Percentiles rank a stretch among this genome's conserved stretches.
Conservation (phyloP, 1,284 basidiomycete genomes). For the Ceratorhiza oryzae-sativae region DNA sequence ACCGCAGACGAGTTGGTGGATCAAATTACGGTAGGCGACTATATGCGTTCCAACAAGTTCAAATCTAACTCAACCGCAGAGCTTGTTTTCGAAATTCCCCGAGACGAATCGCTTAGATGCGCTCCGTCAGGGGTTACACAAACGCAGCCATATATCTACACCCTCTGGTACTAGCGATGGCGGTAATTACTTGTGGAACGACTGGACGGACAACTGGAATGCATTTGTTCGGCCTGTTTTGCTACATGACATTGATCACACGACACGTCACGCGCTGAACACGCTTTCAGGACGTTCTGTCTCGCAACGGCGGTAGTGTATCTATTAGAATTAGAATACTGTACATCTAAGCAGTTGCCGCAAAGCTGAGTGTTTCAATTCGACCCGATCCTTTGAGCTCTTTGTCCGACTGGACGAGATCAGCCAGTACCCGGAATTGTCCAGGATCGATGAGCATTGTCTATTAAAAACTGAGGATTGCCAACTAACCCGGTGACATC, state of each 20-base stretch:
- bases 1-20: slow-evolving; percentile 71
- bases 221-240: slow-evolving; percentile 25
- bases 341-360: slow-evolving; percentile 59
- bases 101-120: slow-evolving; percentile 57
- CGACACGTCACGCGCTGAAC: slow-evolving; percentile 6
- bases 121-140: slow-evolving; percentile 52
- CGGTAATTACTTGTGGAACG: slow-evolving; percentile 10
- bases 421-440: slow-evolving; percentile 88
- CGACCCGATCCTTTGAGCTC: slow-evolving; percentile 85
- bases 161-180: slow-evolving; percentile 8
- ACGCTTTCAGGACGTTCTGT: slow-evolving; percentile 3
- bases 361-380: slow-evolving; percentile 81
- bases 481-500: background rate
- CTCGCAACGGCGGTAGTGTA: slow-evolving; percentile 1
- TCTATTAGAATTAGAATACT: slow-evolving; percentile 2
- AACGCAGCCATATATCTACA: slow-evolving; percentile 18
- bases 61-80: slow-evolving; percentile 52
- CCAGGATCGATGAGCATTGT: slow-evolving; percentile 91
- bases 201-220: slow-evolving; percentile 37
- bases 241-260: slow-evolving; percentile 14
- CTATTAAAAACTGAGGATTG: slow-evolving; percentile 53
- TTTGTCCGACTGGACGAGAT: slow-evolving; percentile 81
- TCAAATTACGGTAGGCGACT: slow-evolving; percentile 71
- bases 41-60: background rate
- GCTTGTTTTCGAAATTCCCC: slow-evolving; percentile 69